A percentile compares a stretch with the other conserved stretches of the same genome.
Conservation (phyloP, 352 stramenopile species). For the Phytopythium oedochilum region DNA sequence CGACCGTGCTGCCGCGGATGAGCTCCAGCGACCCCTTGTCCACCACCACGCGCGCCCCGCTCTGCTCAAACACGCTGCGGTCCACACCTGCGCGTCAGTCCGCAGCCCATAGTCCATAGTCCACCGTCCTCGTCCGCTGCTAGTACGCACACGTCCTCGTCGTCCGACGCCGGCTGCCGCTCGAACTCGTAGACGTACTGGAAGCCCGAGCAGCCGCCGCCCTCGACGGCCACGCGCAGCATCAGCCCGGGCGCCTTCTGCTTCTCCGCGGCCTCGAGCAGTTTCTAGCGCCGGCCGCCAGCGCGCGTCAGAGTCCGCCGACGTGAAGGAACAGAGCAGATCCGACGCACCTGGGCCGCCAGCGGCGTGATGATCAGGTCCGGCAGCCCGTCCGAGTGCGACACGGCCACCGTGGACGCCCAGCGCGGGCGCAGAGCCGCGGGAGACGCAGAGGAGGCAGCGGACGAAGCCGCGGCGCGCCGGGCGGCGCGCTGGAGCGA, state of each 20-base stretch:
- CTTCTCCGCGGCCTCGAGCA: slow-evolving; percentile 45
- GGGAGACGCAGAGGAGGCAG: not conserved
- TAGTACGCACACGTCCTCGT: slow-evolving; percentile 43
- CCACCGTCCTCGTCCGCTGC: too few relatives aligned
- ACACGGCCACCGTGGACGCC: slow-evolving; percentile 31
- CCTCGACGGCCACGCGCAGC: slow-evolving; percentile 89
- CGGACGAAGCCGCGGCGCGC: not conserved
- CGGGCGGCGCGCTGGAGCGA: slow-evolving; percentile 9
- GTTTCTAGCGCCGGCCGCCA: slow-evolving; percentile 35
- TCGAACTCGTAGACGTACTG: slow-evolving; percentile 92
- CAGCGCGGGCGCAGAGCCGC: slow-evolving; percentile 14
- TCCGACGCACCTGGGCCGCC: slow-evolving; percentile 44
- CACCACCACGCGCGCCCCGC: slow-evolving; percentile 86
- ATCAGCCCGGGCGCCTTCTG: slow-evolving; percentile 55
- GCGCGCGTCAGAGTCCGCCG: not conserved
- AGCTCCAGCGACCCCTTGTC: slow-evolving; percentile 94
- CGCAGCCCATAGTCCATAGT: too few relatives aligned
- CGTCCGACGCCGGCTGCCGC: slow-evolving; percentile 34
- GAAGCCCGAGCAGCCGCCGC: slow-evolving; percentile 92
- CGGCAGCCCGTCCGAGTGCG: slow-evolving; percentile 29
- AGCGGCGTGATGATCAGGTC: slow-evolving; percentile 71
- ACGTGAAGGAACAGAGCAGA: too few relatives aligned
- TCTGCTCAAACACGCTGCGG: slow-evolving; percentile 78
- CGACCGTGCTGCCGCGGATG: slow-evolving; percentile 91
- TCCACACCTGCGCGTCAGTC: not conserved